phyloP scores from a whole-genome alignment of 805 yeast species.

The Saccharomyces mikatae region DNA sequence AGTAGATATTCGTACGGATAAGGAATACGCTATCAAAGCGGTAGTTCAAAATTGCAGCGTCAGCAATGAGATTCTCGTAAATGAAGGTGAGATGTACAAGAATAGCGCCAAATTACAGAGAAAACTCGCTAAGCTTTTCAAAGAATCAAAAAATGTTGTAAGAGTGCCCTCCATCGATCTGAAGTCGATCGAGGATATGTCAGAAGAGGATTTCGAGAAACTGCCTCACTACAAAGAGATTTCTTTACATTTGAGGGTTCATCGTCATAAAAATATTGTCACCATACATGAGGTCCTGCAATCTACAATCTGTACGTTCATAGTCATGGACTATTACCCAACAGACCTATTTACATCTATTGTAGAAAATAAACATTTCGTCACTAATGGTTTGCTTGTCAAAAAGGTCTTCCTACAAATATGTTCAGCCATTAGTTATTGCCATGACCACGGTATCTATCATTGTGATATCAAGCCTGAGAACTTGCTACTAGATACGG shows the following conservation, averaged over 20 bases:
- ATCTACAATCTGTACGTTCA: conserved; percentile 48
- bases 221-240: conserved; percentile 52
- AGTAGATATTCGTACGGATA: conserved; percentile 42
- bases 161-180: conserved; percentile 26
- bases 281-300: conserved; percentile 68
- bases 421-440: conserved; percentile 71
- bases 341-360: conserved; percentile 85
- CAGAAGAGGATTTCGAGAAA: conserved; percentile 29
- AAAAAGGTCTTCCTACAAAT: conserved; percentile 65
- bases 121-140: conserved; percentile 21
- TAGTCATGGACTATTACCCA: conserved; percentile 78
- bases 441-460: conserved; percentile 77
- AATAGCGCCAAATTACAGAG: conserved; percentile 20
- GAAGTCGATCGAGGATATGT: conserved; percentile 25
- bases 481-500: conserved; percentile 67
- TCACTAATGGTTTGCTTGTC: conserved; percentile 41
- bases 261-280: conserved; percentile 69
- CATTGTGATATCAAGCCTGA: conserved; percentile 97
- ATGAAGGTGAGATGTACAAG: conserved; percentile 10
- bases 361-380: conserved; percentile 61
- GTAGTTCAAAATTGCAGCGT: conserved; percentile 42
- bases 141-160: conserved; percentile 18
- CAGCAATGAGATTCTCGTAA: conserved; percentile 18
- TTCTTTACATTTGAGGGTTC: conserved; percentile 64
- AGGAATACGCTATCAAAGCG: conserved; percentile 62